A percentile compares a stretch with the other conserved stretches of the same genome.
phyloP scores from a whole-genome alignment of 768 basidiomycete species.

The Termitomyces sp. region DNA sequence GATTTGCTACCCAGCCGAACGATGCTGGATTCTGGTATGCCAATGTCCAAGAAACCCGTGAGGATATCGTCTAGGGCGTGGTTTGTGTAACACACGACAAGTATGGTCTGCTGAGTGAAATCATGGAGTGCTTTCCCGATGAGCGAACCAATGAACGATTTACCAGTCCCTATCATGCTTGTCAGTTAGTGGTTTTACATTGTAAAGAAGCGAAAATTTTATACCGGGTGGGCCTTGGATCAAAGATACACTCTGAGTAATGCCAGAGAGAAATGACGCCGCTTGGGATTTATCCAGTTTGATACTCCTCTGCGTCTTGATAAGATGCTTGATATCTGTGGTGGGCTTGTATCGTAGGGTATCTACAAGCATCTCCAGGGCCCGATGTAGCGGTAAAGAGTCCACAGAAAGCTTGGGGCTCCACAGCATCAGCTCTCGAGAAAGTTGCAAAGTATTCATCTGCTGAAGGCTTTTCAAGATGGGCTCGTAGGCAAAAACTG shows the following conservation, averaged over 20 bases:
- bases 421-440: not conserved
- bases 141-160: not conserved
- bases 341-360: not conserved
- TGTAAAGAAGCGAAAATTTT: not conserved
- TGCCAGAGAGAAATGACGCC: not conserved
- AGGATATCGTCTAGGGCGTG: slow-evolving; percentile 1
- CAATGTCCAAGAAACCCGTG: not conserved
- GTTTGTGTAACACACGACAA: not conserved
- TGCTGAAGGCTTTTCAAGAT: not conserved
- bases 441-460: not conserved
- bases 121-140: not conserved
- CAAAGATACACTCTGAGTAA: not conserved
- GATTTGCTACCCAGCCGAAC: not conserved
- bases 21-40: not conserved
- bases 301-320: not conserved
- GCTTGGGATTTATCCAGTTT: not conserved
- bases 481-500: not conserved
- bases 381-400: not conserved
- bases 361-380: not conserved
- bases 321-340: not conserved
- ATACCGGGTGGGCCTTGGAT: slow-evolving; percentile 3
- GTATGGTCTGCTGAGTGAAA: not conserved
- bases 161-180: not conserved
- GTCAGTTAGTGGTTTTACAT: not conserved
- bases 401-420: not conserved